Conservation (phyloP, 495 filamentous ascomycete species). For the Usnea hakonensis region DNA sequence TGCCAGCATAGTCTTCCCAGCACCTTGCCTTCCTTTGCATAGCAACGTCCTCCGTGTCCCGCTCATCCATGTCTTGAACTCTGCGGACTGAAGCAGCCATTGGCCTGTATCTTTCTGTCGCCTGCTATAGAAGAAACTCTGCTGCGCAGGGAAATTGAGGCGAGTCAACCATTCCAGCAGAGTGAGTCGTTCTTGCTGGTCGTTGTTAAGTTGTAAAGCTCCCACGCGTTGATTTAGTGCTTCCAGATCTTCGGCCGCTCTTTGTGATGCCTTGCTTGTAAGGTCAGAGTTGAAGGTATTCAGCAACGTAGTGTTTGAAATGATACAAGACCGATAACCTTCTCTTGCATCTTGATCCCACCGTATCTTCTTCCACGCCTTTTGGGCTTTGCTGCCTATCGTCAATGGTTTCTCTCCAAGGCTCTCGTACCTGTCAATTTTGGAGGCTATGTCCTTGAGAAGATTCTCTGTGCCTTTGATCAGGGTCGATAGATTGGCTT, state of each 20-base stretch:
- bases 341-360: slow-evolving; percentile 3
- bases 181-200: background rate
- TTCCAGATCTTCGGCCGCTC: background rate
- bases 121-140: slow-evolving; percentile 21
- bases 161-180: slow-evolving; percentile 22
- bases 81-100: slow-evolving; percentile 35
- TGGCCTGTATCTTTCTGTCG: slow-evolving; percentile 33
- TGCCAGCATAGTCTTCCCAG: slow-evolving; percentile 38
- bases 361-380: slow-evolving; percentile 1
- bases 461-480: background rate
- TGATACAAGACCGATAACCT: slow-evolving; percentile 1
- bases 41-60: slow-evolving; percentile 27
- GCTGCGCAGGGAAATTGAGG: slow-evolving; percentile 19
- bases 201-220: background rate
- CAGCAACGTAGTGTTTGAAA: background rate
- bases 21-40: slow-evolving; percentile 37
- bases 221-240: background rate
- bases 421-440: background rate
- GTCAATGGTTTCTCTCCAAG: background rate
- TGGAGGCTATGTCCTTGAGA: background rate
- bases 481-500: background rate
- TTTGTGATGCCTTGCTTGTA: background rate
- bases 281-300: background rate
- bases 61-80: slow-evolving; percentile 32
- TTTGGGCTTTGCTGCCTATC: background rate